Evolutionary conservation across 2,329 filamentous ascomycete species (phyloP).

Genomic region (Fusarium continuum): DNA sequence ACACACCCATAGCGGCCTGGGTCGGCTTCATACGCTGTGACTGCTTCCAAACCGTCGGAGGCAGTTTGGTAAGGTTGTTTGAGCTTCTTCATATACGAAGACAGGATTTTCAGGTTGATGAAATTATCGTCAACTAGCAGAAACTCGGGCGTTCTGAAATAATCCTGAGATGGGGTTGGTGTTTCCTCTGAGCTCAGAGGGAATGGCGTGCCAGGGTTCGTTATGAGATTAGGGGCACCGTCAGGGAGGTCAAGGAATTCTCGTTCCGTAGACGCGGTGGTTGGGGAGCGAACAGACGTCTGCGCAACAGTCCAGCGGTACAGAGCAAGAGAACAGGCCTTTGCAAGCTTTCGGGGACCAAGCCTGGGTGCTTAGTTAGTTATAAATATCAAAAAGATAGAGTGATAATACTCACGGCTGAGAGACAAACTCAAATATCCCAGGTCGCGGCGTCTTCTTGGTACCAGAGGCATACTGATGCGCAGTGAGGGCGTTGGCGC

Average conservation of each 20-base stretch:
- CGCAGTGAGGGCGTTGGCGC: constrained; percentile 46
- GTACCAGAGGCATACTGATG: constrained; percentile 39
- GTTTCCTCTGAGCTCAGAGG: constrained; percentile 17
- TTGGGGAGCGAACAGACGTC: neutral
- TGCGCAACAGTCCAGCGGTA: constrained; percentile 40
- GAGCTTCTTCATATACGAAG: constrained; percentile 49
- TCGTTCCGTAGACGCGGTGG: neutral
- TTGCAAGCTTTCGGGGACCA: constrained; percentile 51
- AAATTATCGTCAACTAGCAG: constrained; percentile 55
- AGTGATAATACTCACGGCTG: constrained; percentile 50
- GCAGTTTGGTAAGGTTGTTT: constrained; percentile 44
- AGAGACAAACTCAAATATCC: constrained; percentile 51
- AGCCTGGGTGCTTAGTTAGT: constrained; percentile 35
- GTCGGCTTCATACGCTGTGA: constrained; percentile 43
- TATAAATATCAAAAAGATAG: rapidly evolving
- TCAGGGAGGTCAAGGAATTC: neutral
- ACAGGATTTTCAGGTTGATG: constrained; percentile 51
- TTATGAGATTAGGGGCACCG: neutral
- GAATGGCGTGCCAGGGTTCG: constrained; percentile 6
- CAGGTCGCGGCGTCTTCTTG: constrained; percentile 24
- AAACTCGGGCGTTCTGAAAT: constrained; percentile 26
- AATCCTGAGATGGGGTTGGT: constrained; percentile 1
- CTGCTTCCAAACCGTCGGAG: constrained; percentile 48
- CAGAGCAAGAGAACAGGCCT: constrained; percentile 43
- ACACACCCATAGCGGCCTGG: constrained; percentile 44